A percentile compares a stretch with the other conserved stretches of the same genome.
Conservation (phyloP, 441 rosid species). For the Sinapis alba region DNA sequence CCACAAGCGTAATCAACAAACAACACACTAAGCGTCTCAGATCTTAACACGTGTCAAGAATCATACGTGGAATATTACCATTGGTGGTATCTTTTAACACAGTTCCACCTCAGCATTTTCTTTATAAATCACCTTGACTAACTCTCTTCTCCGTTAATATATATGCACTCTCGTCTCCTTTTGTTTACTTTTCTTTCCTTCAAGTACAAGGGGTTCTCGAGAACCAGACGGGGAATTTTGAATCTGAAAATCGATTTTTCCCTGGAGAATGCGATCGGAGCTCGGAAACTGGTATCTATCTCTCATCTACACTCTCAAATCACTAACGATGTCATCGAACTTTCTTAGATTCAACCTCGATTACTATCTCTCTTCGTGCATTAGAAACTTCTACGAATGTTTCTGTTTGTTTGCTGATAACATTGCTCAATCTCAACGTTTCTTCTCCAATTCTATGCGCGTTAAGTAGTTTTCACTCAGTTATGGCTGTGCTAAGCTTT, state of each 20-base stretch:
- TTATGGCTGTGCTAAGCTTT: not conserved
- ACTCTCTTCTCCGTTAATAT: conserved; percentile 14
- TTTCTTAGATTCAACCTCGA: conserved; percentile 6
- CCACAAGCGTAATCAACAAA: conserved; percentile 39
- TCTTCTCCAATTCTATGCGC: not conserved
- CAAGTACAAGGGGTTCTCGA: conserved; percentile 24
- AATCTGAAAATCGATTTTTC: conserved; percentile 22
- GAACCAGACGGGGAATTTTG: conserved; percentile 21
- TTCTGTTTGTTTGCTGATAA: conserved; percentile 9
- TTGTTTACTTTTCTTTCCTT: not conserved
- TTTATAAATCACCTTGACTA: conserved; percentile 9
- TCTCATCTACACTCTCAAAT: not conserved
- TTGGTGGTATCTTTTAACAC: conserved; percentile 27
- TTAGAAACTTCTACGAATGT: not conserved
- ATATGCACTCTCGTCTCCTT: conserved; percentile 13
- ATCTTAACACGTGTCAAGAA: conserved; percentile 49
- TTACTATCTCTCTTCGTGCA: not conserved
- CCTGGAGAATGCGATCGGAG: conserved; percentile 48
- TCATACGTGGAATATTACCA: conserved; percentile 32
- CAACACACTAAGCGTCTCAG: conserved; percentile 38
- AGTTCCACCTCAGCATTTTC: conserved; percentile 22
- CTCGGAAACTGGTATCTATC: conserved; percentile 37
- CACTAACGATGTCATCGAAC: not conserved
- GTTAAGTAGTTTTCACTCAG: not conserved
- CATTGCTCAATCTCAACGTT: conserved; percentile 17